Evolutionary conservation across 371 early-diverging fungal species (phyloP).

Genomic region (Neoconidiobolus thromboides): DNA sequence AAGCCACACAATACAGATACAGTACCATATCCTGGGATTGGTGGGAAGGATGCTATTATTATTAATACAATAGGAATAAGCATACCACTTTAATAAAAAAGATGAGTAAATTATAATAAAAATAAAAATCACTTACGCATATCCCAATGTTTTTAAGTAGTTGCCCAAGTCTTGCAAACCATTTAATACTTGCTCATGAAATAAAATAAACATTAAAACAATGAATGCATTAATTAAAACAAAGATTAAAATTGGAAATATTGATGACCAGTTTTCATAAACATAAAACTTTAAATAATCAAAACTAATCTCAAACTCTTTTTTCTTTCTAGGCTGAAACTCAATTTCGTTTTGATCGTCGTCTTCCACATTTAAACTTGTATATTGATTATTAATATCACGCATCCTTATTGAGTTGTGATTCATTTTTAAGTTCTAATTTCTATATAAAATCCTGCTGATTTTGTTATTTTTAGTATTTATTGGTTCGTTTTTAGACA

Average conservation of each 20-base stretch:
- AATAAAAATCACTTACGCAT: background rate
- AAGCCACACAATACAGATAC: constrained; percentile 12
- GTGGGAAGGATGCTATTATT: constrained; percentile 8
- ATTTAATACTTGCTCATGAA: background rate
- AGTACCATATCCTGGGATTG: constrained; percentile 11
- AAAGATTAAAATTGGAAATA: background rate
- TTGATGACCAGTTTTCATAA: background rate
- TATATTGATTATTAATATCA: no score
- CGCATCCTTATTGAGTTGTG: no score
- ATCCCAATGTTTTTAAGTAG: background rate
- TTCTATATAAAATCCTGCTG: no score
- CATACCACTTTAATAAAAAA: constrained; percentile 2
- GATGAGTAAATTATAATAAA: background rate
- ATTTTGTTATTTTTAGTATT: no score
- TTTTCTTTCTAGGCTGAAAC: no score
- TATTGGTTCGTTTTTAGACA: no score
- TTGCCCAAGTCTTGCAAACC: background rate
- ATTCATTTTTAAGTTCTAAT: no score
- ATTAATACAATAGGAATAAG: constrained; percentile 7
- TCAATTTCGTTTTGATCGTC: no score
- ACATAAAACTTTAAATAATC: background rate
- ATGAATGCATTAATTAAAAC: background rate
- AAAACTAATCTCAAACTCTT: no score
- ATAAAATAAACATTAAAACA: background rate
- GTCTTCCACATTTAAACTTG: no score